Percentiles rank a stretch among this genome's conserved stretches.
phyloP scores from a whole-genome alignment of 2,329 filamentous ascomycete genomes.

The Westerdykella sp. region DNA sequence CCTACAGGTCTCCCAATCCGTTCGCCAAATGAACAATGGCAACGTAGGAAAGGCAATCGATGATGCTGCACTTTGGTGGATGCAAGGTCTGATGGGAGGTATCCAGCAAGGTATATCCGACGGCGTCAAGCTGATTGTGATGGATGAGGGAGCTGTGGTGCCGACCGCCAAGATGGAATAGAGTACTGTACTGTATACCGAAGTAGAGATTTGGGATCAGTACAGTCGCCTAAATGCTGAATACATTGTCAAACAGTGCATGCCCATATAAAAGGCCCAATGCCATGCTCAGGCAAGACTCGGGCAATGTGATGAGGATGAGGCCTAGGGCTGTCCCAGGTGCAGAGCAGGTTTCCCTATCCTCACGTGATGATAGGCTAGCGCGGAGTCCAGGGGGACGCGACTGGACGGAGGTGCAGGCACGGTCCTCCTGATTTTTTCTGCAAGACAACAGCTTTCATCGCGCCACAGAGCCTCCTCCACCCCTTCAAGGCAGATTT shows the following conservation, averaged over 20 bases:
- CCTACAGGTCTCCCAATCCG: conserved; percentile 47
- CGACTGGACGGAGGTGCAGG: not conserved
- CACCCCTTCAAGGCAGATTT: conserved; percentile 2
- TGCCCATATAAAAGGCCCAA: too few relatives aligned
- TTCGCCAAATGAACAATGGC: conserved; percentile 59
- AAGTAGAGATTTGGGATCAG: too few relatives aligned
- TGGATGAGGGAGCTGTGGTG: conserved; percentile 25
- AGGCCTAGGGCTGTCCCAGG: too few relatives aligned
- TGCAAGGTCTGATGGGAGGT: conserved; percentile 59
- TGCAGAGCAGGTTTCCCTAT: too few relatives aligned
- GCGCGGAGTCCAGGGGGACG: not conserved
- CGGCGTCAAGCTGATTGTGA: conserved; percentile 40
- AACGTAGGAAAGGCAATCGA: conserved; percentile 55
- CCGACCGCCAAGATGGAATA: not conserved
- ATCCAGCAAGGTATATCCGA: conserved; percentile 58
- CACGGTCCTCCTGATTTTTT: not conserved
- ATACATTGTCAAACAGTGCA: too few relatives aligned
- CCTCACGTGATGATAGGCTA: conserved; percentile 17
- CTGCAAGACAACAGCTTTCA: not conserved
- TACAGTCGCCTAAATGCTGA: too few relatives aligned
- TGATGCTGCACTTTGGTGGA: conserved; percentile 54
- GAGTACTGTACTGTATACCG: too few relatives aligned
- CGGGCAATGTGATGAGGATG: too few relatives aligned
- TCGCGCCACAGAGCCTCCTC: conserved; percentile 6
- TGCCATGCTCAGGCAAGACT: too few relatives aligned